These are phyloP conservation scores for Chrysoporthe austroafricana DNA, from an alignment of 2,329 filamentous ascomycete species.

Conservation along the genomic window DNA sequence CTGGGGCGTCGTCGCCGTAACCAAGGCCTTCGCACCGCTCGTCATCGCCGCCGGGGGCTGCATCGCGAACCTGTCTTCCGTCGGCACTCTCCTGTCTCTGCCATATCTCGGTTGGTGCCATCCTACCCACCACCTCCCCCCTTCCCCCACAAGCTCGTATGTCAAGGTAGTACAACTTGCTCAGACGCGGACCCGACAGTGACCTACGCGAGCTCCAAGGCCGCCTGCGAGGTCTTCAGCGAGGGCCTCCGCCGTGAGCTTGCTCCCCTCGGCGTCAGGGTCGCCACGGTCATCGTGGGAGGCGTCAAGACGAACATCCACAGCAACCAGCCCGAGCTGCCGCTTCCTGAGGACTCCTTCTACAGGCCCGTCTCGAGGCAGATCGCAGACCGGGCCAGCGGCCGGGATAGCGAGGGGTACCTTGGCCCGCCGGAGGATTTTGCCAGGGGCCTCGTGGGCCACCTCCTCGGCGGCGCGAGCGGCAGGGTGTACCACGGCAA, in stretches of 20 bases:
- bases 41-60: slow-evolving; percentile 55
- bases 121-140: slow-evolving; percentile 36
- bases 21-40: slow-evolving; percentile 52
- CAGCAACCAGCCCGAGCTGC: slow-evolving; percentile 44
- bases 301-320: slow-evolving; percentile 54
- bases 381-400: slow-evolving; percentile 9
- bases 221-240: slow-evolving; percentile 15
- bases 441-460: not conserved
- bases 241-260: slow-evolving; percentile 52
- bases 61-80: slow-evolving; percentile 59
- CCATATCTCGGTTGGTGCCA: slow-evolving; percentile 11
- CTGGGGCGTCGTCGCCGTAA: slow-evolving; percentile 60
- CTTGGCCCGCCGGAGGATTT: slow-evolving; percentile 3
- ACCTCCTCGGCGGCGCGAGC: slow-evolving; percentile 6
- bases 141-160: slow-evolving; percentile 52
- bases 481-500: slow-evolving; percentile 14
- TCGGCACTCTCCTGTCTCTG: slow-evolving; percentile 45
- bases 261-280: slow-evolving; percentile 56
- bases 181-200: slow-evolving; percentile 59
- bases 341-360: slow-evolving; percentile 49
- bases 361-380: slow-evolving; percentile 46
- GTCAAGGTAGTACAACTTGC: slow-evolving; percentile 31
- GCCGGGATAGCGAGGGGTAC: not conserved
- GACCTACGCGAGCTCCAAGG: slow-evolving; percentile 51
- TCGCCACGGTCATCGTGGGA: slow-evolving; percentile 61